Percentiles rank a stretch among this genome's conserved stretches.
Conservation (phyloP, 257 asterid genomes). For the Jacaranda copaia region DNA sequence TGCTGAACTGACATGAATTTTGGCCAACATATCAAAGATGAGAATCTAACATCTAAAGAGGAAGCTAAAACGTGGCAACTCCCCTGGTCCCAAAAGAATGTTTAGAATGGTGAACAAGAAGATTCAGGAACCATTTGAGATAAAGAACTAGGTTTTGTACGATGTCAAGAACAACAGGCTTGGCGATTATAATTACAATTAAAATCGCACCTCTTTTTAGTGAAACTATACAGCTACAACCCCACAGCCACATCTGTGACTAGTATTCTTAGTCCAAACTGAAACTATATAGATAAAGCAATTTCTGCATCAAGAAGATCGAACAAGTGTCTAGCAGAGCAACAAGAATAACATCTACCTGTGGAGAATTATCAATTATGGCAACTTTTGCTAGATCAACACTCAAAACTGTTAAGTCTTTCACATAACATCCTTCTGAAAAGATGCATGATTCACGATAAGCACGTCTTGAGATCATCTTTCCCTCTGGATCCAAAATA, state of each 20-base stretch:
- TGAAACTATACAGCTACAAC: background rate
- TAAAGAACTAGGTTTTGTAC: background rate
- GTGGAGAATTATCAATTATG: constrained; percentile 76
- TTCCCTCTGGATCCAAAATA: constrained; percentile 76
- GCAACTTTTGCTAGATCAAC: constrained; percentile 74
- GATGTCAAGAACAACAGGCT: background rate
- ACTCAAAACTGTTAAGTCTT: constrained; percentile 76
- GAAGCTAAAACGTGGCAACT: background rate
- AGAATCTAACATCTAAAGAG: background rate
- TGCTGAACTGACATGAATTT: background rate
- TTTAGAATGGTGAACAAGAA: background rate
- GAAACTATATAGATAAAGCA: background rate
- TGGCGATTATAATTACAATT: too few species aligned
- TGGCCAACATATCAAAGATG: background rate
- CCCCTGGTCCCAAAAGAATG: background rate
- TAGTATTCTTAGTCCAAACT: background rate
- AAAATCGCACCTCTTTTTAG: background rate
- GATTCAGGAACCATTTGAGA: background rate
- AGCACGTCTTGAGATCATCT: constrained; percentile 63
- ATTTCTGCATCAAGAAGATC: too few species aligned
- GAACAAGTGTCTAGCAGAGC: too few species aligned
- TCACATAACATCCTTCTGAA: constrained; percentile 62
- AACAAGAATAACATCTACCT: constrained; percentile 49
- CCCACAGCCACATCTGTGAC: background rate
- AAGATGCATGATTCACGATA: constrained; percentile 79